phyloP scores from a whole-genome alignment of 495 filamentous ascomycete species.

The Pseudotulostoma volvatum region DNA sequence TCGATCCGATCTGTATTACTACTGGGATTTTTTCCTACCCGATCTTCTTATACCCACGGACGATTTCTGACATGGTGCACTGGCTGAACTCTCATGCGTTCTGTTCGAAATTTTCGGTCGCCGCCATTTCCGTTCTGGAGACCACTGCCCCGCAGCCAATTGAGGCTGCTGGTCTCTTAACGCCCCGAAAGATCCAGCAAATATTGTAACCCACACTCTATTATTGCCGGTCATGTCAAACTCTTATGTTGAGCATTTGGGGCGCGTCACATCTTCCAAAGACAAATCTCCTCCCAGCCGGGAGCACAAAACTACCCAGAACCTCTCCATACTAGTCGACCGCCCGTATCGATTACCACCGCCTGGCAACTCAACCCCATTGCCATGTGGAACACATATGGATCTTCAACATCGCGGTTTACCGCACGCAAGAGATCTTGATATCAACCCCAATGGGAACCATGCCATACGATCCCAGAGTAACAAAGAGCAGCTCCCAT shows the following conservation, averaged over 20 bases:
- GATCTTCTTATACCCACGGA: no score
- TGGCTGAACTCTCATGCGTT: not conserved
- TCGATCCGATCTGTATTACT: no score
- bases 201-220: not conserved
- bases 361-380: conserved; percentile 7
- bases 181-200: not conserved
- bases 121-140: not conserved
- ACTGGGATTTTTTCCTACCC: no score
- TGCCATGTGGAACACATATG: conserved; percentile 28
- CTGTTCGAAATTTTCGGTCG: not conserved
- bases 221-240: conserved; percentile 20
- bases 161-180: not conserved
- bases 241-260: conserved; percentile 32
- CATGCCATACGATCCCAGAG: conserved; percentile 8
- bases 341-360: conserved; percentile 35
- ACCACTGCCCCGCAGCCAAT: not conserved
- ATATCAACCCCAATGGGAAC: conserved; percentile 7
- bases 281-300: conserved; percentile 16
- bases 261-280: conserved; percentile 29
- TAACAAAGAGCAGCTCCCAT: conserved; percentile 25
- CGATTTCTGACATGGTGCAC: no score
- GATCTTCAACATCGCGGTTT: conserved; percentile 20
- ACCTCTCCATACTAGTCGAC: conserved; percentile 21
- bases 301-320: conserved; percentile 19
- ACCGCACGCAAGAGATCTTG: conserved; percentile 15